Evolutionary conservation across 208 protist species (phyloP).

Genomic region (Endotrypanum monterogeii): DNA sequence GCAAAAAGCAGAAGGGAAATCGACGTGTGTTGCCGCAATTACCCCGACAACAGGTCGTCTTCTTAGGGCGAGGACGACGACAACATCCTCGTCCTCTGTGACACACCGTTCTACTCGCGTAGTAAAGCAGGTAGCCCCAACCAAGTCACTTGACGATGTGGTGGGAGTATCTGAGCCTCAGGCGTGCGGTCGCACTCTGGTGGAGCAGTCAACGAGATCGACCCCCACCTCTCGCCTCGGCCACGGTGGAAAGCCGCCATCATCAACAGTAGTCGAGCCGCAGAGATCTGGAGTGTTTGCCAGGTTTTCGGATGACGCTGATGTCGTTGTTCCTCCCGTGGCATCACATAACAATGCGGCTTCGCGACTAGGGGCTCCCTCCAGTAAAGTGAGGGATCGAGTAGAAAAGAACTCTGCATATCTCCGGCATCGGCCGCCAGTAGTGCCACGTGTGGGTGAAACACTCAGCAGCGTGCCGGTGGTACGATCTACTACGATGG

Average conservation of each 20-base stretch:
- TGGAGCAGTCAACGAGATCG: background rate
- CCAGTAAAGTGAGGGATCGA: constrained; percentile 22
- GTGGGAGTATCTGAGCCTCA: background rate
- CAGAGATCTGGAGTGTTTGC: background rate
- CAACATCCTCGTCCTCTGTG: background rate
- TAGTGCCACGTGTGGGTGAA: constrained; percentile 10
- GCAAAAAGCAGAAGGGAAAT: background rate
- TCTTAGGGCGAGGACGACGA: background rate
- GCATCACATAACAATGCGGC: background rate
- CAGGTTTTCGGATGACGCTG: background rate
- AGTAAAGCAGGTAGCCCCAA: constrained; percentile 4
- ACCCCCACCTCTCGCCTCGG: constrained; percentile 11
- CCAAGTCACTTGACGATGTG: background rate
- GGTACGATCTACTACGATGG: background rate
- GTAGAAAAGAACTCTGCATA: constrained; percentile 12
- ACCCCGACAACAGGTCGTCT: constrained; percentile 7
- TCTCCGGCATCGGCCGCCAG: constrained; percentile 7
- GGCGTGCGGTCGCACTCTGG: background rate
- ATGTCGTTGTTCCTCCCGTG: background rate
- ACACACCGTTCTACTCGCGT: constrained; percentile 9
- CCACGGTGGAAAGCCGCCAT: background rate
- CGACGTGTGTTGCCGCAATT: constrained; percentile 10
- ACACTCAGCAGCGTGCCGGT: background rate
- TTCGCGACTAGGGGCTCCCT: constrained; percentile 15
- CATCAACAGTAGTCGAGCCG: background rate